phyloP scores from a whole-genome alignment of 441 rosid genomes.

The Breynia disticha region DNA sequence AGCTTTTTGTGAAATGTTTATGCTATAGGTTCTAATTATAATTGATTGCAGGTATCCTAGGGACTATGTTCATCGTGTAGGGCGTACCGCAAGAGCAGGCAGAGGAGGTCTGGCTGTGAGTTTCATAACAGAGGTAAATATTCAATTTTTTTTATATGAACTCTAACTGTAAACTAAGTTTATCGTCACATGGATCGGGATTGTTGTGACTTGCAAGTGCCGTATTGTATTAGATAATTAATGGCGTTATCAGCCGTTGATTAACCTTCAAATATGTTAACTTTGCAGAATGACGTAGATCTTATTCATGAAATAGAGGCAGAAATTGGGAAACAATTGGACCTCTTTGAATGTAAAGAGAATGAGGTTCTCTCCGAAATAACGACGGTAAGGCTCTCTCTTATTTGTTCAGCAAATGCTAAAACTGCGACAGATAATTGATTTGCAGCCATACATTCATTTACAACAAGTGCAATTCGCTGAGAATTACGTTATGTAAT shows the following conservation, averaged over 20 bases:
- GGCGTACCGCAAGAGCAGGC: slow-evolving; percentile 98
- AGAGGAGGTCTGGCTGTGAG: slow-evolving; percentile 86
- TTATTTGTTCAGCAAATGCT: not conserved
- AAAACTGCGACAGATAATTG: not conserved
- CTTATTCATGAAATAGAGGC: slow-evolving; percentile 77
- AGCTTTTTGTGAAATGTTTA: not conserved
- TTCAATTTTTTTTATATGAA: not conserved
- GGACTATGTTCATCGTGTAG: slow-evolving; percentile 96
- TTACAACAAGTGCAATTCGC: too few relatives aligned
- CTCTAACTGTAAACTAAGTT: too few relatives aligned
- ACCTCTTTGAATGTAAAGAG: slow-evolving; percentile 54
- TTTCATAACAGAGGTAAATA: slow-evolving; percentile 63
- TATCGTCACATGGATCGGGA: too few relatives aligned
- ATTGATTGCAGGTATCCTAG: slow-evolving; percentile 50
- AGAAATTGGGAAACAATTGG: slow-evolving; percentile 54
- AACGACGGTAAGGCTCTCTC: slow-evolving; percentile 42
- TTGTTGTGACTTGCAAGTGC: not conserved
- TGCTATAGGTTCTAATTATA: slow-evolving; percentile 5
- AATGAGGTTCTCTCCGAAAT: slow-evolving; percentile 66
- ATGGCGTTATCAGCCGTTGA: slow-evolving; percentile 4
- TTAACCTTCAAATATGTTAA: slow-evolving; percentile 9
- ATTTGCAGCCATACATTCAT: too few relatives aligned
- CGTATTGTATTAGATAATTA: not conserved
- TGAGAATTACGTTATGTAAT: too few relatives aligned
- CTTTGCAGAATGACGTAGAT: slow-evolving; percentile 60